phyloP scores from a whole-genome alignment of 768 basidiomycete genomes.

The Infundibulicybe gibba region DNA sequence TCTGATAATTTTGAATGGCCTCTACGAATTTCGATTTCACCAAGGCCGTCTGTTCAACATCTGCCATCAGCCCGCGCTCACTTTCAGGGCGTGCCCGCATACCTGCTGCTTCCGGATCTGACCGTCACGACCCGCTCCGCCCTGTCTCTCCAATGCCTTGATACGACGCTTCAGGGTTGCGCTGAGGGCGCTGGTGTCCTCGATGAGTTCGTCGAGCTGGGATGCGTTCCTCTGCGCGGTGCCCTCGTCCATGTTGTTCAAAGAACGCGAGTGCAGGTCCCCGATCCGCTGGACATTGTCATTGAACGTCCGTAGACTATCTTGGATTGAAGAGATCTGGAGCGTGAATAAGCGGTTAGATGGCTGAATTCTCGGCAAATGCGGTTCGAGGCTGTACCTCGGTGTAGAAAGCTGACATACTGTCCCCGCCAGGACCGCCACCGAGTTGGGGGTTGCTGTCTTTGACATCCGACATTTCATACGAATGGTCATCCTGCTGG shows the following conservation, averaged over 20 bases:
- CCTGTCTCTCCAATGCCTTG: constrained; percentile 65
- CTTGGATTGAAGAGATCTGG: constrained; percentile 77
- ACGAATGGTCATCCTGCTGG: constrained; percentile 59
- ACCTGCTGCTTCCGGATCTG: constrained; percentile 81
- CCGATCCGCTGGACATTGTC: constrained; percentile 65
- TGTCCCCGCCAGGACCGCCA: constrained; percentile 38
- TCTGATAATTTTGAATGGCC: constrained; percentile 81
- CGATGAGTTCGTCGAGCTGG: constrained; percentile 66
- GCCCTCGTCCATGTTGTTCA: constrained; percentile 74
- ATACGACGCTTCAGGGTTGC: constrained; percentile 67
- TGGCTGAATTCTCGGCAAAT: neutral
- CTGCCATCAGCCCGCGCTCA: constrained; percentile 1
- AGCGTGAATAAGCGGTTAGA: neutral
- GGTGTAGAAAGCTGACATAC: constrained; percentile 68
- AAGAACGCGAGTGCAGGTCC: constrained; percentile 69
- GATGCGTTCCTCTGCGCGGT: constrained; percentile 56
- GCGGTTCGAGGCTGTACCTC: constrained; percentile 41
- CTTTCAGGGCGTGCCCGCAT: constrained; percentile 5
- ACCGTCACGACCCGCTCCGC: constrained; percentile 62
- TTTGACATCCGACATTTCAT: constrained; percentile 71
- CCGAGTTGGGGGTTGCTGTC: constrained; percentile 53
- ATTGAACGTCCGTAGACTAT: constrained; percentile 62
- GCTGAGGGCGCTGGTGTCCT: constrained; percentile 70
- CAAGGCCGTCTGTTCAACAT: constrained; percentile 44
- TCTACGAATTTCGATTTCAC: constrained; percentile 81